Evolutionary conservation across 108 stramenopile species (phyloP).

Genomic region (Epithemia pelagica): DNA sequence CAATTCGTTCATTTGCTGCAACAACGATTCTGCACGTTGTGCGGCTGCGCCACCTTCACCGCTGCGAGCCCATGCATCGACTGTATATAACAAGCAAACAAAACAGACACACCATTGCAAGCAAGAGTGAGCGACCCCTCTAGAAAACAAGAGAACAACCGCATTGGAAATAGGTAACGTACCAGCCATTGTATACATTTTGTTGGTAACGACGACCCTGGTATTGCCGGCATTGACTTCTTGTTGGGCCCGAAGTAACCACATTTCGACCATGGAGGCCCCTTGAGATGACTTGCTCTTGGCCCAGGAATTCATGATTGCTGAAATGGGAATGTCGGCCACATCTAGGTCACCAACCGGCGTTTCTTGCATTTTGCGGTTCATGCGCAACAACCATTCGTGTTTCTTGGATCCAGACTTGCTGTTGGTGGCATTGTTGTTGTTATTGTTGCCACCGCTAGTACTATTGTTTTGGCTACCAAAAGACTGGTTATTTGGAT

Average conservation of each 20-base stretch:
- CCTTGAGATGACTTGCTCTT: conserved; percentile 76
- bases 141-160: too few species aligned
- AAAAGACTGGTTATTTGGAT: not conserved
- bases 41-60: conserved; percentile 69
- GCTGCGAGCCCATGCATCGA: conserved; percentile 86
- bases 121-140: not conserved
- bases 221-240: conserved; percentile 65
- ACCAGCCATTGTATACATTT: conserved; percentile 83
- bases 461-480: too few species aligned
- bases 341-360: conserved; percentile 68
- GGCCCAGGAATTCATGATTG: conserved; percentile 84
- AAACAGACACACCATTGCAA: too few species aligned
- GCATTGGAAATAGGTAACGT: conserved; percentile 7
- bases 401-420: conserved; percentile 39
- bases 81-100: conserved; percentile 13
- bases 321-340: conserved; percentile 48
- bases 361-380: conserved; percentile 51
- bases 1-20: conserved; percentile 66
- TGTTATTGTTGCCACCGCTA: too few species aligned
- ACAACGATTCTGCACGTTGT: conserved; percentile 66
- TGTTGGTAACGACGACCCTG: conserved; percentile 49
- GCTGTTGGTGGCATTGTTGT: too few species aligned
- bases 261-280: conserved; percentile 76
- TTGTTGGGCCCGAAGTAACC: conserved; percentile 61
- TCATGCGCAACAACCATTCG: conserved; percentile 83